phyloP scores from a whole-genome alignment of 2,329 filamentous ascomycete genomes.

The Triangularia setosa region DNA sequence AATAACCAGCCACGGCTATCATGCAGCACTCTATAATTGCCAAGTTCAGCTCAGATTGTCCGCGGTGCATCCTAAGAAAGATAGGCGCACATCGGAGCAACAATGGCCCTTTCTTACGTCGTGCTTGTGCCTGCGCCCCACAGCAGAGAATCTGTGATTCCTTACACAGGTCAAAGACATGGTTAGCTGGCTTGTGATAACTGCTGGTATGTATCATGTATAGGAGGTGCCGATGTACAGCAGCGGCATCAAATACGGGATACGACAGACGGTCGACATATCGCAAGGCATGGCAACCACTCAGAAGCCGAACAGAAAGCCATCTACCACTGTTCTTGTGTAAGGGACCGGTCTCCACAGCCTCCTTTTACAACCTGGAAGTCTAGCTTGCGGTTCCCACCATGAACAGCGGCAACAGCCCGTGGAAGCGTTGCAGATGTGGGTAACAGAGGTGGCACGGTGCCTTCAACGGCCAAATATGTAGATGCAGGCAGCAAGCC shows the following conservation, averaged over 20 bases:
- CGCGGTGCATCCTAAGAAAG: not conserved
- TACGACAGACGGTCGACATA: not conserved
- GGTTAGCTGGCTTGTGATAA: not conserved
- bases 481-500: not conserved
- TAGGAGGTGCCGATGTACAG: not conserved
- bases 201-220: not conserved
- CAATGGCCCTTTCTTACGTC: not conserved
- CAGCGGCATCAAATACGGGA: constrained; percentile 2
- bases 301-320: not conserved
- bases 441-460: not conserved
- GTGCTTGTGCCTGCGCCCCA: not conserved
- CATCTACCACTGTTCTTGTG: not conserved
- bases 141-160: not conserved
- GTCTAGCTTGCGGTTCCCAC: not conserved
- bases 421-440: not conserved
- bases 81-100: not conserved
- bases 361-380: not conserved
- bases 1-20: not conserved
- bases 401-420: not conserved
- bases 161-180: not conserved
- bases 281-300: not conserved
- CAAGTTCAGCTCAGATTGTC: constrained; percentile 7
- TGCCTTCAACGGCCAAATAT: not conserved
- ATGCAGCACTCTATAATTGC: not conserved
- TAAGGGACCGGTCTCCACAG: too few relatives aligned